Percentiles rank a stretch among this genome's conserved stretches.
phyloP scores from a whole-genome alignment of 352 stramenopile genomes.

The Thalassiosira exigua region DNA sequence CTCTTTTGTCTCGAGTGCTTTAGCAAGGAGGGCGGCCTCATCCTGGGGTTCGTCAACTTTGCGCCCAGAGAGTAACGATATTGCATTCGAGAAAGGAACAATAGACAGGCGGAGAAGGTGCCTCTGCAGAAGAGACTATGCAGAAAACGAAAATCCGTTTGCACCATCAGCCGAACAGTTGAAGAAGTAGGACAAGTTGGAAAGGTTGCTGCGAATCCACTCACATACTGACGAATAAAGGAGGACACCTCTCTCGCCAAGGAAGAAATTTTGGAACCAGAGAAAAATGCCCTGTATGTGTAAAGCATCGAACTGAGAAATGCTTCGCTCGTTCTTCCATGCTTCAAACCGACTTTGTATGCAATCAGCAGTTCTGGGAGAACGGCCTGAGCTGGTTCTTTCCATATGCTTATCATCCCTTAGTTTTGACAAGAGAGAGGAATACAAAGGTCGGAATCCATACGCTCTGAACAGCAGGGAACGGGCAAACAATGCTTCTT shows the following conservation, averaged over 20 bases:
- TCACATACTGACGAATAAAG: not conserved
- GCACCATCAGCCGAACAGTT: not conserved
- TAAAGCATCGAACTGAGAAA: not conserved
- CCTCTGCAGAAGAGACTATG: not conserved
- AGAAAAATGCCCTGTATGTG: not conserved
- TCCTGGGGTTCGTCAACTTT: conserved; percentile 5
- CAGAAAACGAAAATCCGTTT: not conserved
- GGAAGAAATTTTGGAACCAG: not conserved
- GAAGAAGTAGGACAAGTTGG: not conserved
- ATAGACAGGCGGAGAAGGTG: not conserved
- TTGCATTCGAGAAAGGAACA: not conserved
- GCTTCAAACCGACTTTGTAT: not conserved
- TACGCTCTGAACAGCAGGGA: too few relatives aligned
- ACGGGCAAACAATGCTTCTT: too few relatives aligned
- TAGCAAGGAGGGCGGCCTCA: conserved; percentile 1
- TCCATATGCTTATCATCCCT: not conserved
- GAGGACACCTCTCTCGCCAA: not conserved
- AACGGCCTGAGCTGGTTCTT: not conserved
- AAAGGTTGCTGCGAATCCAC: not conserved
- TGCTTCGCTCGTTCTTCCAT: not conserved
- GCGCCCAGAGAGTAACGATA: not conserved
- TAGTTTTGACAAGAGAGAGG: too few relatives aligned
- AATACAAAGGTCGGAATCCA: too few relatives aligned
- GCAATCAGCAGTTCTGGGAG: not conserved
- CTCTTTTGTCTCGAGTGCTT: conserved; percentile 26